These are phyloP conservation scores for Arachnomyces sp. DNA, from an alignment of 2,329 filamentous ascomycete species.

Conservation along the genomic window DNA sequence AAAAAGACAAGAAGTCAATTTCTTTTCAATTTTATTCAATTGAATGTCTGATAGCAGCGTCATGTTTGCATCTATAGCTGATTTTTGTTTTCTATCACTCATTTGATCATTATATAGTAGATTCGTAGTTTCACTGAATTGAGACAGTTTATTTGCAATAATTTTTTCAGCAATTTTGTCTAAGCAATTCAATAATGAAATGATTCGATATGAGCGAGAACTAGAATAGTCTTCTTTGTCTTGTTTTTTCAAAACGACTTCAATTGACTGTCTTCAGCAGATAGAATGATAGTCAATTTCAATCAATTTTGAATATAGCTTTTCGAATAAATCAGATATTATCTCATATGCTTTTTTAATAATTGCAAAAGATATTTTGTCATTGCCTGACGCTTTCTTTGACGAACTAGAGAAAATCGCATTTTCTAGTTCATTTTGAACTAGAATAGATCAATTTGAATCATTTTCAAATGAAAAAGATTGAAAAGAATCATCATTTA, in stretches of 20 bases:
- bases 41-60: neutral
- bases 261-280: neutral
- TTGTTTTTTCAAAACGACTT: constrained; percentile 9
- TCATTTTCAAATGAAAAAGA: too few relatives aligned
- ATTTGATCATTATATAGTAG: constrained; percentile 5
- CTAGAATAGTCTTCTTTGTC: neutral
- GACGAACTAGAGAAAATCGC: neutral
- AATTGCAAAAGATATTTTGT: constrained; percentile 3
- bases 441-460: too few relatives aligned
- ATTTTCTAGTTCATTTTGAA: neutral
- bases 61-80: constrained; percentile 1
- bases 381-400: neutral
- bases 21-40: neutral
- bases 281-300: neutral
- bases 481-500: too few relatives aligned
- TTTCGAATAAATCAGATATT: neutral
- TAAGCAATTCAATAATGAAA: constrained; percentile 4
- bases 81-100: neutral
- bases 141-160: neutral
- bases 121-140: neutral
- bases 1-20: neutral
- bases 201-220: constrained; percentile 3
- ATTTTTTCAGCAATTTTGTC: neutral
- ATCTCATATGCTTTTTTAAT: neutral
- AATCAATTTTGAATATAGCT: constrained; percentile 1